Conservation (phyloP, 257 asterid genomes). For the Apocynum venetum region DNA sequence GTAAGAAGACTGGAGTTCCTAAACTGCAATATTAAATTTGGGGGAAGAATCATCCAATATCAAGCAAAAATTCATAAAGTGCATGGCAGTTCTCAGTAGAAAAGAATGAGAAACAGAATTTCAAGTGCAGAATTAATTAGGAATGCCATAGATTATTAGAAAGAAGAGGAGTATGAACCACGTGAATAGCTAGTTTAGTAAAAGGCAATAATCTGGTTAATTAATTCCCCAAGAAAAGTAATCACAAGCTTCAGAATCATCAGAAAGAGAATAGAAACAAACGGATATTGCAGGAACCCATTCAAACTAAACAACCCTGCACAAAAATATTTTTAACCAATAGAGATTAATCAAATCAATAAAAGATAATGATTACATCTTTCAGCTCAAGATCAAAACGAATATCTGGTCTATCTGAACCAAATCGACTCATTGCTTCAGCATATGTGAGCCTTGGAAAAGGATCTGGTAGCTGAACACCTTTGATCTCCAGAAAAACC, state of each 20-base stretch:
- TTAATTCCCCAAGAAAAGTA: background rate
- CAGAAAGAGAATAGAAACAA: background rate
- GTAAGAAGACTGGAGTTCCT: background rate
- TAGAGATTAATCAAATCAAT: conserved; percentile 9
- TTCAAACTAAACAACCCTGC: background rate
- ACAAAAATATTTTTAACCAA: background rate
- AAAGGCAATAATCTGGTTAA: background rate
- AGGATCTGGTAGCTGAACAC: conserved; percentile 80
- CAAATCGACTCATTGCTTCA: conserved; percentile 83
- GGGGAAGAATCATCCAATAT: background rate
- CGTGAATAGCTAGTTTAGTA: no score
- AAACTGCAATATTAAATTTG: background rate
- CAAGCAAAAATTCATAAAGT: background rate
- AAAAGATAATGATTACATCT: conserved; percentile 50
- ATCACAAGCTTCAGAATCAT: background rate
- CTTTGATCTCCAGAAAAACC: conserved; percentile 83
- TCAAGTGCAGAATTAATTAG: background rate
- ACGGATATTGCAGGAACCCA: background rate
- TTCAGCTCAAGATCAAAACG: conserved; percentile 80
- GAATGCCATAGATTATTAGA: background rate
- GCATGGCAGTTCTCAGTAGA: background rate
- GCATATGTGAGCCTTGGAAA: conserved; percentile 91
- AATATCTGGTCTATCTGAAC: conserved; percentile 90
- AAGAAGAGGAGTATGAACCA: no score
- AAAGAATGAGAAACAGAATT: background rate